Evolutionary conservation across 192 early-diverging fungal genomes (phyloP).

Genomic region (Coemansia sp.): DNA sequence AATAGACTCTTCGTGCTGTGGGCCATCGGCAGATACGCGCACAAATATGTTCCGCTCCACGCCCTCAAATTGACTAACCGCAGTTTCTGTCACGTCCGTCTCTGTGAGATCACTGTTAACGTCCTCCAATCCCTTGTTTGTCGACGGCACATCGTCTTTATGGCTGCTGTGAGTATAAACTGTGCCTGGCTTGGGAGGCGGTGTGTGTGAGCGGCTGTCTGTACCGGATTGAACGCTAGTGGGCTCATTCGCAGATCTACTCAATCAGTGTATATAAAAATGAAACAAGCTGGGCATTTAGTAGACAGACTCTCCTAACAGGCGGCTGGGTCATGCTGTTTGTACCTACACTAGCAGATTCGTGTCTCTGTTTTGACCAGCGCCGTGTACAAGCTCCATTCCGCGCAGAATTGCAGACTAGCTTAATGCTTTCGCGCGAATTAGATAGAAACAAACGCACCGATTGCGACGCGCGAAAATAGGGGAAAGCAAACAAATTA

Average conservation of each 20-base stretch:
- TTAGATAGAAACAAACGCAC: not conserved
- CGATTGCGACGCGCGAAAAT: not conserved
- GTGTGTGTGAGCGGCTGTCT: slow-evolving; percentile 1
- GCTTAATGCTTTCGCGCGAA: not conserved
- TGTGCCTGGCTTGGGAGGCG: not conserved
- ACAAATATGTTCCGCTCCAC: slow-evolving; percentile 50
- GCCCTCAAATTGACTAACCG: slow-evolving; percentile 28
- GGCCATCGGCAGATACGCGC: slow-evolving; percentile 33
- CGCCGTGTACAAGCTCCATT: slow-evolving; percentile 26
- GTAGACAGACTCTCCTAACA: not conserved
- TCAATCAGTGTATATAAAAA: not conserved
- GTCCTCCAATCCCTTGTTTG: not conserved
- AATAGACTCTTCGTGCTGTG: slow-evolving; percentile 46
- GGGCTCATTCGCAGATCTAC: slow-evolving; percentile 8
- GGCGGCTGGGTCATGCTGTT: not conserved
- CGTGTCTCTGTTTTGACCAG: not conserved
- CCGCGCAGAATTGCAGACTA: not conserved
- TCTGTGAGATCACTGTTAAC: slow-evolving; percentile 27
- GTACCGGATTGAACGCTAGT: slow-evolving; percentile 6
- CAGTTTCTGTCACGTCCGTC: slow-evolving; percentile 30
- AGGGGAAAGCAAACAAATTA: not conserved
- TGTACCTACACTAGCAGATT: not conserved
- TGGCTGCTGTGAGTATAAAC: not conserved
- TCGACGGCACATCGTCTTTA: not conserved
- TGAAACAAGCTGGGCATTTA: not conserved